A percentile compares a stretch with the other conserved stretches of the same genome.
Evolutionary conservation across 2,329 filamentous ascomycete species (phyloP).

Genomic region (Metarhizium robertsii): DNA sequence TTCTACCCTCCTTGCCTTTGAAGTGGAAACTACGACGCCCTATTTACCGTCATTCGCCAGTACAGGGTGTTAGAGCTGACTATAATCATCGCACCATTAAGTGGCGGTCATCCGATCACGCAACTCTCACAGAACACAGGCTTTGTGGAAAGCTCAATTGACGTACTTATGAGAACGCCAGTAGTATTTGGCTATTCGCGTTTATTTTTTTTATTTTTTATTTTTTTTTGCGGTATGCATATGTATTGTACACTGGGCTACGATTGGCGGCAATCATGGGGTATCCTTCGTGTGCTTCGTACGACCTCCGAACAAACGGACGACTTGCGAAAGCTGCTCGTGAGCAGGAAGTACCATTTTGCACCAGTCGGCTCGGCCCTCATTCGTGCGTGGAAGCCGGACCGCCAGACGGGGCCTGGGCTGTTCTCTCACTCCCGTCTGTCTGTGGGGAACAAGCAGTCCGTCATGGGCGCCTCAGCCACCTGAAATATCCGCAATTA

Average conservation of each 20-base stretch:
- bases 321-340: neutral
- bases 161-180: neutral
- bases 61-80: neutral
- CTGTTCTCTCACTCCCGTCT: constrained; percentile 3
- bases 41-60: neutral
- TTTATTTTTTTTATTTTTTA: no score
- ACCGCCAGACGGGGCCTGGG: constrained; percentile 14
- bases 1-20: neutral
- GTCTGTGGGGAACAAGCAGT: neutral
- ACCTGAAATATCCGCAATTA: neutral
- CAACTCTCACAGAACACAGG: no score
- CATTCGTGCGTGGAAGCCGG: constrained; percentile 14
- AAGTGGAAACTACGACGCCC: neutral
- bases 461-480: constrained; percentile 1
- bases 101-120: neutral
- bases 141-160: neutral
- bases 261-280: no score
- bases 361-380: constrained; percentile 12
- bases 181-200: neutral
- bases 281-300: neutral
- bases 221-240: no score
- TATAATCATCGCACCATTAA: neutral
- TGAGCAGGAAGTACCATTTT: neutral
- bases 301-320: neutral
- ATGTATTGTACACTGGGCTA: no score